These are phyloP conservation scores for Termitomyces sp. DNA, from an alignment of 768 basidiomycete genomes.

Conservation along the genomic window DNA sequence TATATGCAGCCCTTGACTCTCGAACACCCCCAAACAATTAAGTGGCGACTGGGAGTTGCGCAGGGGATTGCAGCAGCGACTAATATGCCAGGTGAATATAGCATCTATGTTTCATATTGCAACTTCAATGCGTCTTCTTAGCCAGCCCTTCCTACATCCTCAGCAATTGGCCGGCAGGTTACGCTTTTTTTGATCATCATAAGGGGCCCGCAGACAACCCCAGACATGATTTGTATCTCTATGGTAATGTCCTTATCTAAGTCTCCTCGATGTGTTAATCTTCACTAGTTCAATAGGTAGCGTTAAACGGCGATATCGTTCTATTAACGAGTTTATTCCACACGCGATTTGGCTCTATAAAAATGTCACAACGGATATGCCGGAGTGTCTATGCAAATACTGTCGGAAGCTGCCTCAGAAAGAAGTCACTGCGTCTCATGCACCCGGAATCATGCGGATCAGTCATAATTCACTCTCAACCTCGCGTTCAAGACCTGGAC, in stretches of 20 bases:
- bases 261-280: neutral
- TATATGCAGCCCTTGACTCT: conserved; percentile 53
- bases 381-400: conserved; percentile 70
- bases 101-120: neutral
- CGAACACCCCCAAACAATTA: conserved; percentile 44
- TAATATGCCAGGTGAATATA: conserved; percentile 43
- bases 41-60: conserved; percentile 49
- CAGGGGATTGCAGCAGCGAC: conserved; percentile 36
- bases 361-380: conserved; percentile 39
- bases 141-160: conserved; percentile 55
- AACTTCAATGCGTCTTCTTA: conserved; percentile 18
- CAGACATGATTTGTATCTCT: conserved; percentile 75
- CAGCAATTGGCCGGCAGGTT: conserved; percentile 58
- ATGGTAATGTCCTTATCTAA: conserved; percentile 38
- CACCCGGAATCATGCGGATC: conserved; percentile 27
- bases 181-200: conserved; percentile 70
- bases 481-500: conserved; percentile 14
- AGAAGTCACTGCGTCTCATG: conserved; percentile 57
- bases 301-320: conserved; percentile 56
- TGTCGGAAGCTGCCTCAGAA: conserved; percentile 65
- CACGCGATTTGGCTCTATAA: conserved; percentile 76
- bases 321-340: conserved; percentile 79
- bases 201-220: conserved; percentile 52
- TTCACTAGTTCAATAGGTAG: conserved; percentile 31
- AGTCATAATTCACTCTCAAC: conserved; percentile 22